These are phyloP conservation scores for Hippophae rhamnoides DNA, from an alignment of 306 rosid genomes.

Conservation along the genomic window DNA sequence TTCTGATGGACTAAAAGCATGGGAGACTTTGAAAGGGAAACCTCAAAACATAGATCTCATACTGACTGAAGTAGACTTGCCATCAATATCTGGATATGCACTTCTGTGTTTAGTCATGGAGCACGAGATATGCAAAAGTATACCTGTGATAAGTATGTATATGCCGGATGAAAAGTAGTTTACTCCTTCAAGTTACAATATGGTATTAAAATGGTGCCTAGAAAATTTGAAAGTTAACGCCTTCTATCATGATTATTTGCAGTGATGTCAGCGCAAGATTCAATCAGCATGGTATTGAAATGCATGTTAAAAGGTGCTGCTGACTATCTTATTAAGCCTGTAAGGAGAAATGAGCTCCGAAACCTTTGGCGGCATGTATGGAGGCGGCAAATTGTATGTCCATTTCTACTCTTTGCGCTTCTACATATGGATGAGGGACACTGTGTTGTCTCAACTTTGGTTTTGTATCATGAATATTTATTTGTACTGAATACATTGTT, in stretches of 20 bases:
- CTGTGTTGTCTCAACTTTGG: slow-evolving; percentile 6
- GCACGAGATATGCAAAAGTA: slow-evolving; percentile 54
- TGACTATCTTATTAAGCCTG: too few relatives aligned
- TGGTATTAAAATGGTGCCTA: too few relatives aligned
- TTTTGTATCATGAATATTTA: not conserved
- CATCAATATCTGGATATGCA: slow-evolving; percentile 63
- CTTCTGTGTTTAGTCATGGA: slow-evolving; percentile 67
- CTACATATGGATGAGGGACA: not conserved
- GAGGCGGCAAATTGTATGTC: slow-evolving; percentile 68
- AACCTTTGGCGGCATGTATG: slow-evolving; percentile 23
- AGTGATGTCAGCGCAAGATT: too few relatives aligned
- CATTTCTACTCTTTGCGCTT: not conserved
- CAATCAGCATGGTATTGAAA: too few relatives aligned
- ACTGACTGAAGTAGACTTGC: slow-evolving; percentile 69
- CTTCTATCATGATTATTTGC: too few relatives aligned
- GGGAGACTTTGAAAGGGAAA: slow-evolving; percentile 55
- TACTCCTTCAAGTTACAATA: too few relatives aligned
- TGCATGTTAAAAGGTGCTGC: too few relatives aligned
- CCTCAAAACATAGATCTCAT: slow-evolving; percentile 49
- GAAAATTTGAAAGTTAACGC: too few relatives aligned
- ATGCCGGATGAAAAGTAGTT: too few relatives aligned
- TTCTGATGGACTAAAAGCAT: slow-evolving; percentile 61
- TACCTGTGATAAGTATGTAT: slow-evolving; percentile 70
- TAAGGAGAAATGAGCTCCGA: too few relatives aligned
- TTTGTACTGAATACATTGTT: not conserved